These are phyloP conservation scores for Cynara cardunculus DNA, from an alignment of 129 eudicot species.

Conservation along the genomic window DNA sequence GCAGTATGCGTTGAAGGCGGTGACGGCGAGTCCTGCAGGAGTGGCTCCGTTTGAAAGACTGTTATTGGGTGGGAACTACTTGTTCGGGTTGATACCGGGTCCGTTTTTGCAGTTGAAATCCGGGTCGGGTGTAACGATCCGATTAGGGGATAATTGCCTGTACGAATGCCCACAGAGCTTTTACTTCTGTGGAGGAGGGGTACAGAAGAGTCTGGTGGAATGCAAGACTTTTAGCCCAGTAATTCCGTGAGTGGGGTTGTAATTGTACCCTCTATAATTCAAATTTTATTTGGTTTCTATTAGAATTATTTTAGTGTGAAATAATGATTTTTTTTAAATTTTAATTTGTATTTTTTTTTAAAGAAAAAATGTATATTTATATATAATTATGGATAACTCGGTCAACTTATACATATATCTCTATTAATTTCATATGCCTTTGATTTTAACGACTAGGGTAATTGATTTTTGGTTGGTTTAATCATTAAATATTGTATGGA, in stretches of 20 bases:
- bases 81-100: slow-evolving; percentile 87
- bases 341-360: no score
- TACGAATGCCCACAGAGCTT: slow-evolving; percentile 59
- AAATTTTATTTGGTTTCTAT: background rate
- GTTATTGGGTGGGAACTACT: slow-evolving; percentile 83
- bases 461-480: no score
- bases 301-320: background rate
- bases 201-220: slow-evolving; percentile 57
- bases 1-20: slow-evolving; percentile 56
- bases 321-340: background rate
- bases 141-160: slow-evolving; percentile 76
- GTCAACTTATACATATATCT: no score
- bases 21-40: slow-evolving; percentile 25
- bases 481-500: no score
- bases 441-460: no score
- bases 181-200: slow-evolving; percentile 75
- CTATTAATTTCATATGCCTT: no score
- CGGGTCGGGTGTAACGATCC: slow-evolving; percentile 51
- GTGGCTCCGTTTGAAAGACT: slow-evolving; percentile 69
- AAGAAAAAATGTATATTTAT: background rate
- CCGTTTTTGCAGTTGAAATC: slow-evolving; percentile 54
- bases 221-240: slow-evolving; percentile 59
- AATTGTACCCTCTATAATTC: background rate
- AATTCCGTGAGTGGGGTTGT: slow-evolving; percentile 40
- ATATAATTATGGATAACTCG: background rate